Evolutionary conservation across 768 basidiomycete genomes (phyloP), one percentile per base, ranked within the genome.

Genomic region (Tricholomella constricta): DNA sequence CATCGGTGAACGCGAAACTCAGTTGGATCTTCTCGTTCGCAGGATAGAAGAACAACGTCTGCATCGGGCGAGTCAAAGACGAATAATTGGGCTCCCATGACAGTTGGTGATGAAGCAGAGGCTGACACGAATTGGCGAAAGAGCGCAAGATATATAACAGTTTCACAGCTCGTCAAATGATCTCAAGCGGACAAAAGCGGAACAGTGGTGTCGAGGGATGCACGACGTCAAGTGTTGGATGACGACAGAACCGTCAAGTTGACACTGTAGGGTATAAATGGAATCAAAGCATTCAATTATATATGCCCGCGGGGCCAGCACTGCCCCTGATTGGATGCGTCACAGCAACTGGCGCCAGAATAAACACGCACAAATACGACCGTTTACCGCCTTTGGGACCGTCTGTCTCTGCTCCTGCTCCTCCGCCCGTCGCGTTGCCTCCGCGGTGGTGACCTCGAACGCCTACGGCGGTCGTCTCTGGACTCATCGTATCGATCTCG

Each of bases 1-100:
- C 77, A 80, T 54, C 76, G 75, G 67, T 88, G 88, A 27, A 83
- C 79, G 36, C 72, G 77, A 62, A 89, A 88, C 58, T 82, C 76
- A 45, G 76, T 69, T 14, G 68, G 59, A 20, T 67, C 56, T 44
- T 71, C 55, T 34, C 59, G 54, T 49, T 72, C 70, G 4, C 63
- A 57, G 0, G 84, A 79, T 17, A 78, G 72, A 52, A 87, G 72
- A 52, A 80, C 62, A 55, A 81, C 53, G 62, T 87, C 85, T 9
- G 83, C 79, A 54, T 82, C 79, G 25, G 67, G 64, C 44, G 75
- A 66, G 57, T 74, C 69, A 61, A 81, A 67, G 60, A 72, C 65
- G 61, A 80, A 79, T 15, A 72, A 57, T 54, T 69, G 68, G 15
- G 58, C 37, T 31, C 55, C 54, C 60, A 62, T 64, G 44, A 42